A percentile compares a stretch with the other conserved stretches of the same genome.
Evolutionary conservation across 306 rosid genomes (phyloP).

Genomic region (Citrullus amarus): DNA sequence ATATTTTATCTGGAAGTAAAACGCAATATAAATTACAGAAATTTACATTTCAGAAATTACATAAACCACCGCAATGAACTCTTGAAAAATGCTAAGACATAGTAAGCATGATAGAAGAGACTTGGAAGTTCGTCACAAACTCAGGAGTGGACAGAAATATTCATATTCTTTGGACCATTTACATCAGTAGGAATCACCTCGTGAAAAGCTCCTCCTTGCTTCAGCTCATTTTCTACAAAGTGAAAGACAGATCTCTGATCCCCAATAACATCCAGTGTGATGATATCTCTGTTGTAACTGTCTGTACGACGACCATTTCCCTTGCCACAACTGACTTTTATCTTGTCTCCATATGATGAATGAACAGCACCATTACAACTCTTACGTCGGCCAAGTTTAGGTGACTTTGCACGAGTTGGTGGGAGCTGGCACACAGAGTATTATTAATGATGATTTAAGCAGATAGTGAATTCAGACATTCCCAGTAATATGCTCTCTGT

Average conservation of each 20-base stretch:
- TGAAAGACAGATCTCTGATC: slow-evolving; percentile 16
- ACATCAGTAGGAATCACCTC: slow-evolving; percentile 10
- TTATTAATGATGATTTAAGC: slow-evolving; percentile 14
- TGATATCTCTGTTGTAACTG: slow-evolving; percentile 19
- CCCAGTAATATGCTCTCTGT: not conserved
- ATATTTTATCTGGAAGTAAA: not conserved
- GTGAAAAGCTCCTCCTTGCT: slow-evolving; percentile 23
- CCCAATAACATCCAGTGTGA: slow-evolving; percentile 5
- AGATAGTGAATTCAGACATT: not conserved
- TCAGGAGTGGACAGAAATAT: slow-evolving; percentile 27
- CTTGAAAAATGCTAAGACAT: slow-evolving; percentile 19
- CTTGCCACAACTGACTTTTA: slow-evolving; percentile 24
- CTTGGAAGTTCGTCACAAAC: slow-evolving; percentile 33
- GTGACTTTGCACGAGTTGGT: slow-evolving; percentile 94
- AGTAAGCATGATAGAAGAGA: slow-evolving; percentile 26
- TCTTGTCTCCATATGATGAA: slow-evolving; percentile 25
- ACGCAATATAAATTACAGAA: slow-evolving; percentile 43
- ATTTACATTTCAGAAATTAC: slow-evolving; percentile 35
- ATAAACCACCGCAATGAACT: slow-evolving; percentile 44
- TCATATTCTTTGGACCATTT: slow-evolving; percentile 40
- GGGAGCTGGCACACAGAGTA: slow-evolving; percentile 47
- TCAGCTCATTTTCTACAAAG: slow-evolving; percentile 24
- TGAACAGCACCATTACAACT: slow-evolving; percentile 32
- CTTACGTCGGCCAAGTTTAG: slow-evolving; percentile 88
- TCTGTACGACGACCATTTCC: slow-evolving; percentile 26